Evolutionary conservation across 2,329 filamentous ascomycete genomes (phyloP).

Genomic region (Pseudocercospora cruenta): DNA sequence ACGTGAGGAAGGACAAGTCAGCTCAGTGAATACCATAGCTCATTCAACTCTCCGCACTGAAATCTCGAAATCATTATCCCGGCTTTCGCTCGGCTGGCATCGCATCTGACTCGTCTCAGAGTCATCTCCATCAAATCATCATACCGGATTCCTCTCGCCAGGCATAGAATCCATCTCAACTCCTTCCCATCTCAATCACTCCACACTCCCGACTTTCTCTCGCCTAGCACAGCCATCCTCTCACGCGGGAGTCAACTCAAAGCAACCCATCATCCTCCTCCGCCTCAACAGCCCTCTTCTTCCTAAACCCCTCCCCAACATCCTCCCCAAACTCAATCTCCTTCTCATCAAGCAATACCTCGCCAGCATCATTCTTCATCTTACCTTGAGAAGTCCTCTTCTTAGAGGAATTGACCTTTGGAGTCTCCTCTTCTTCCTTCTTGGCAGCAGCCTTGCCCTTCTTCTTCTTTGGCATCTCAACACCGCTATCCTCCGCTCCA

Average conservation of each 20-base stretch:
- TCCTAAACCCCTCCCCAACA: slow-evolving; percentile 26
- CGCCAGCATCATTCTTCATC: slow-evolving; percentile 15
- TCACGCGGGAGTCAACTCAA: background rate
- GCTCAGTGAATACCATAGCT: too few relatives aligned
- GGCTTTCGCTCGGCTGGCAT: background rate
- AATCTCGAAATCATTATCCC: background rate
- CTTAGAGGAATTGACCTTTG: background rate
- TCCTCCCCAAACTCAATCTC: slow-evolving; percentile 35
- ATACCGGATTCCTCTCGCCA: background rate
- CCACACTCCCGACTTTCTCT: background rate
- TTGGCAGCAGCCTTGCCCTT: background rate
- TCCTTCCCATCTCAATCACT: background rate
- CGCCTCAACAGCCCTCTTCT: background rate
- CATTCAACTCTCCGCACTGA: too few relatives aligned
- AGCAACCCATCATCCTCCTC: slow-evolving; percentile 6
- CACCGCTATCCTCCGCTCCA: background rate
- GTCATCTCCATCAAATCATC: background rate
- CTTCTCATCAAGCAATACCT: slow-evolving; percentile 19
- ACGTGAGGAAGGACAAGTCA: too few relatives aligned
- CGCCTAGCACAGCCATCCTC: background rate
- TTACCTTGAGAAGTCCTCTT: slow-evolving; percentile 8
- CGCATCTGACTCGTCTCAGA: background rate
- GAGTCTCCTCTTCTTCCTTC: background rate
- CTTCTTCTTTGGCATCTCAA: background rate
- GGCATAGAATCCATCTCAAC: background rate